Conservation (phyloP, 306 rosid species). For the Cucumis cinereus region DNA sequence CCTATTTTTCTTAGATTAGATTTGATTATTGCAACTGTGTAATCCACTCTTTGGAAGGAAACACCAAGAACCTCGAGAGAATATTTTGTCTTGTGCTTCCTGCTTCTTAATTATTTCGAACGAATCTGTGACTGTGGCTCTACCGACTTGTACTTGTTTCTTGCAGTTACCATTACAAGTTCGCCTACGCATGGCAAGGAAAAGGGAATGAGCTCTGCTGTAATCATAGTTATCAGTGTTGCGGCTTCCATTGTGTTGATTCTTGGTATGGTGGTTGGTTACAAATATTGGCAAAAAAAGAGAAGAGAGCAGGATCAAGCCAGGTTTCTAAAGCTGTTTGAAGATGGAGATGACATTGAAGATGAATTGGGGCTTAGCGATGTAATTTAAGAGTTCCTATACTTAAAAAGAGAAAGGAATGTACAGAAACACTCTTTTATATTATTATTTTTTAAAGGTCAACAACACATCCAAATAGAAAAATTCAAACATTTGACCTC, state of each 20-base stretch:
- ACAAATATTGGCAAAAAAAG: conserved; percentile 71
- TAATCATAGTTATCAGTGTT: conserved; percentile 32
- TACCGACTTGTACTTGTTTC: neutral
- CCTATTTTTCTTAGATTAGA: neutral
- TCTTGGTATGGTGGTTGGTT: conserved; percentile 29
- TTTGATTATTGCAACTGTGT: neutral
- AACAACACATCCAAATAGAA: no score
- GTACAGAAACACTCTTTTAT: neutral
- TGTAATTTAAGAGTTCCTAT: conserved; percentile 19
- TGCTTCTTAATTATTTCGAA: neutral
- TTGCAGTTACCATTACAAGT: conserved; percentile 36
- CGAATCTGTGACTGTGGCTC: neutral
- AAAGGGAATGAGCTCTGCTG: conserved; percentile 32
- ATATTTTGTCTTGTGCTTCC: no score
- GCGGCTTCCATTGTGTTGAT: conserved; percentile 16
- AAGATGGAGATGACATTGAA: conserved; percentile 60
- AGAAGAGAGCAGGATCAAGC: conserved; percentile 62
- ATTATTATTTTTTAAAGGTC: no score
- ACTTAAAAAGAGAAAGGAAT: neutral
- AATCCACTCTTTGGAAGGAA: neutral
- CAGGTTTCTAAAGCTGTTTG: conserved; percentile 63
- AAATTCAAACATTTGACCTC: no score
- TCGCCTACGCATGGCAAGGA: conserved; percentile 12
- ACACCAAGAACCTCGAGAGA: neutral
- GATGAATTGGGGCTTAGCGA: conserved; percentile 52